These are phyloP conservation scores for Colletotrichum tropicicola DNA, from an alignment of 2,329 filamentous ascomycete genomes.

Conservation along the genomic window DNA sequence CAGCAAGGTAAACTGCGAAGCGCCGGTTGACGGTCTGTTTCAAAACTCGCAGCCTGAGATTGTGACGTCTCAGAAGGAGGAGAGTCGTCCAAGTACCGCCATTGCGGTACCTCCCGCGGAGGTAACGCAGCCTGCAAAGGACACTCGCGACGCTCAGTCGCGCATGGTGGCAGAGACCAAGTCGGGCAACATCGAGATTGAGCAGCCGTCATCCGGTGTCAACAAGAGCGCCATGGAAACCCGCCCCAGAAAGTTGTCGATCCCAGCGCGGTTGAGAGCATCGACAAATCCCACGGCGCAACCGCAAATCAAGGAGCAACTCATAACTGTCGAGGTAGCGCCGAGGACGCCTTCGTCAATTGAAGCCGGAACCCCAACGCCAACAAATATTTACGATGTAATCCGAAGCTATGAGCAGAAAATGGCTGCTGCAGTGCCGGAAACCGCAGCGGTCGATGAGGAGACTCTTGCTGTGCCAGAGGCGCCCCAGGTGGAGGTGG, in stretches of 20 bases:
- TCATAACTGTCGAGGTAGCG: constrained; percentile 2
- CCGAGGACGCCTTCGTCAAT: neutral
- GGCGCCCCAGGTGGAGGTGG: neutral
- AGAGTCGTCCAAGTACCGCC: neutral
- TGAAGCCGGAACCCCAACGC: constrained; percentile 14
- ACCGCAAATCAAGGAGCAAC: constrained; percentile 16
- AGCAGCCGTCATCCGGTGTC: neutral
- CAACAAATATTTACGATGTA: constrained; percentile 29
- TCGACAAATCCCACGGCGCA: neutral
- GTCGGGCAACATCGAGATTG: neutral
- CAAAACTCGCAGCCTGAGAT: neutral
- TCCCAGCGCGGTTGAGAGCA: neutral
- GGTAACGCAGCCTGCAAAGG: neutral
- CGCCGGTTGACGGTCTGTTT: neutral
- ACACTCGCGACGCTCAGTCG: neutral
- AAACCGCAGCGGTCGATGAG: neutral
- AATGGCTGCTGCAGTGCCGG: constrained; percentile 4
- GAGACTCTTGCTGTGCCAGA: neutral
- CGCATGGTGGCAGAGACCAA: neutral
- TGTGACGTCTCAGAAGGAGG: neutral
- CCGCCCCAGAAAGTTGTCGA: neutral
- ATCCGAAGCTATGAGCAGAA: constrained; percentile 31
- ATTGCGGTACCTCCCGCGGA: neutral
- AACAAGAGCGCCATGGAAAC: neutral
- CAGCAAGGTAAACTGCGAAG: neutral